Conservation (phyloP, 306 rosid species). For the Glycine tomentella region DNA sequence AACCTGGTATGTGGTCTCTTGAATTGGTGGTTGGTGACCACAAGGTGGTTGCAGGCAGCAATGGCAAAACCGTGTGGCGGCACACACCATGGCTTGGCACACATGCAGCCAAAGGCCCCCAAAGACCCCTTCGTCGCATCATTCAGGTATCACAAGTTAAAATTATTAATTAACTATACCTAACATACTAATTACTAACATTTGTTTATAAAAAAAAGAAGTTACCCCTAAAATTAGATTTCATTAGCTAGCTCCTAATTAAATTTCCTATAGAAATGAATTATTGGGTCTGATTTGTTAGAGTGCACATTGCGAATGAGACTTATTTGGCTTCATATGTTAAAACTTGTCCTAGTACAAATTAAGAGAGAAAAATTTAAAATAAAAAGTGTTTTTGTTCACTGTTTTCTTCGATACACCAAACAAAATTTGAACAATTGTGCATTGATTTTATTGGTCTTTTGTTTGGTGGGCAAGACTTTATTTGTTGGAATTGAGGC, state of each 20-base stretch:
- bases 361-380: neutral
- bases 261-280: too few relatives aligned
- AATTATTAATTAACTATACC: too few relatives aligned
- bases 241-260: too few relatives aligned
- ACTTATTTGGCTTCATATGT: neutral
- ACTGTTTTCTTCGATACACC: neutral
- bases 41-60: constrained; percentile 93
- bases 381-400: neutral
- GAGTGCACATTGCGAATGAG: neutral
- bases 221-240: too few relatives aligned
- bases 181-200: too few relatives aligned
- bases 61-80: constrained; percentile 93
- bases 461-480: constrained; percentile 43
- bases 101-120: constrained; percentile 96
- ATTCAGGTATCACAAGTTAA: constrained; percentile 67
- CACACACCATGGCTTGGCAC: constrained; percentile 98
- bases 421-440: constrained; percentile 34
- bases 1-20: constrained; percentile 93
- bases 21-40: constrained; percentile 88
- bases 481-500: constrained; percentile 44
- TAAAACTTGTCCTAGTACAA: constrained; percentile 24
- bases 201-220: too few relatives aligned
- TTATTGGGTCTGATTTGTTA: neutral
- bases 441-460: neutral
- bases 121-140: constrained; percentile 89